phyloP scores from a whole-genome alignment of 2,329 filamentous ascomycete species.

The Aspergillus niger region DNA sequence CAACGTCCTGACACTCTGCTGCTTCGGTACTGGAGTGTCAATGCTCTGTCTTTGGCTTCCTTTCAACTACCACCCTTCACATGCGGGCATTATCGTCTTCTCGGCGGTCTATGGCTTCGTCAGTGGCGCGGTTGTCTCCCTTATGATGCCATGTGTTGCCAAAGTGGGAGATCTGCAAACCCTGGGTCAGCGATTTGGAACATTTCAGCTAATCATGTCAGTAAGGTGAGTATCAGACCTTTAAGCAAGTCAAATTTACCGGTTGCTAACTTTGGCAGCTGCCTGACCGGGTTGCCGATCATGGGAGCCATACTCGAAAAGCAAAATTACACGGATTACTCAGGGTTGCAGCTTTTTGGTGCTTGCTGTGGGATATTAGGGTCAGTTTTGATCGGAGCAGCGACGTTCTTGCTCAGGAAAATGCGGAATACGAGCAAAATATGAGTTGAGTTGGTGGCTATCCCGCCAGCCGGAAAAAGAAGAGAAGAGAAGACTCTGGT shows the following conservation, averaged over 20 bases:
- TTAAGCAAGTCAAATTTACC: too few species aligned
- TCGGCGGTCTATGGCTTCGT: constrained; percentile 30
- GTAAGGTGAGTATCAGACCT: constrained; percentile 18
- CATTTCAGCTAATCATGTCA: constrained; percentile 28
- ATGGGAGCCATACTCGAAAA: constrained; percentile 30
- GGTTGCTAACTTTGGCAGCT: background rate
- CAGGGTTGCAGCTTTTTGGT: constrained; percentile 31
- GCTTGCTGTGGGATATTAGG: background rate
- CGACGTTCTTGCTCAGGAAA: constrained; percentile 1
- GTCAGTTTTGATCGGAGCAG: background rate
- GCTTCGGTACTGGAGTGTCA: constrained; percentile 17
- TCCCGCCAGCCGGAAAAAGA: too few species aligned
- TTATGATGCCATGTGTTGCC: constrained; percentile 35
- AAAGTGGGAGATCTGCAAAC: constrained; percentile 34
- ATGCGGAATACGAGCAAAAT: background rate
- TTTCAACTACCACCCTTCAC: constrained; percentile 30
- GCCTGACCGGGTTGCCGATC: constrained; percentile 31
- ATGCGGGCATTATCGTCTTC: constrained; percentile 33
- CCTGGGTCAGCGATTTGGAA: constrained; percentile 38
- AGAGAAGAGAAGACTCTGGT: too few species aligned
- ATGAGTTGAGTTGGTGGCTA: background rate
- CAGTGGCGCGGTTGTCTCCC: constrained; percentile 31
- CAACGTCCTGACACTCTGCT: constrained; percentile 25
- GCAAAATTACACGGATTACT: constrained; percentile 23
- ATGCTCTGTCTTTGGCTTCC: constrained; percentile 33